A percentile compares a stretch with the other conserved stretches of the same genome.
phyloP scores from a whole-genome alignment of 257 asterid genomes.

The Solanum pennellii region DNA sequence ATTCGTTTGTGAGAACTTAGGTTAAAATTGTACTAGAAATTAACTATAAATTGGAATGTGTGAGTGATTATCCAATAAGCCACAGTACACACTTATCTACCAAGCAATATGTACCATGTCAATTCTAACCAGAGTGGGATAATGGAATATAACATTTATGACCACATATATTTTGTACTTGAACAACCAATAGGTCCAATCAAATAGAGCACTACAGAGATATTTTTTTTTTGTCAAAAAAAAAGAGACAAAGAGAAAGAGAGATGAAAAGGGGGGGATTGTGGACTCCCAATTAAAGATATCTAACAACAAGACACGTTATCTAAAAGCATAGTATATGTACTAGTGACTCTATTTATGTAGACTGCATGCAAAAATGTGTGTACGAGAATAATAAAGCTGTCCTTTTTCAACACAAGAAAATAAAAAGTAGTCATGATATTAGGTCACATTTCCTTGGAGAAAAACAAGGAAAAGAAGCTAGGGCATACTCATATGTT shows the following conservation, averaged over 20 bases:
- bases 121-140: not conserved
- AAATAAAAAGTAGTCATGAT: not conserved
- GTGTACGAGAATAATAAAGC: not conserved
- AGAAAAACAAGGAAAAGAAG: not conserved
- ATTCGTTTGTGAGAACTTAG: not conserved
- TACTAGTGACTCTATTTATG: not conserved
- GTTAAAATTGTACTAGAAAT: not conserved
- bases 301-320: not conserved
- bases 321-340: not conserved
- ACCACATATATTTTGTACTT: not conserved
- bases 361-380: not conserved
- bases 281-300: not conserved
- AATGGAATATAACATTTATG: not conserved
- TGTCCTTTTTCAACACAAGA: not conserved
- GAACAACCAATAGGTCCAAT: not conserved
- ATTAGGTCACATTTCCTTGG: not conserved
- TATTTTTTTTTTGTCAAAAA: too few relatives aligned
- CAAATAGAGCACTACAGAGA: not conserved
- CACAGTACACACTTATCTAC: not conserved
- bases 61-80: not conserved
- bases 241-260: not conserved
- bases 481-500: not conserved
- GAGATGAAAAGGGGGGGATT: not conserved
- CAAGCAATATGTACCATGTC: not conserved
- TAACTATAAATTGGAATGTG: not conserved